Conservation (phyloP, 345 rosid genomes). For the Laguncularia racemosa region DNA sequence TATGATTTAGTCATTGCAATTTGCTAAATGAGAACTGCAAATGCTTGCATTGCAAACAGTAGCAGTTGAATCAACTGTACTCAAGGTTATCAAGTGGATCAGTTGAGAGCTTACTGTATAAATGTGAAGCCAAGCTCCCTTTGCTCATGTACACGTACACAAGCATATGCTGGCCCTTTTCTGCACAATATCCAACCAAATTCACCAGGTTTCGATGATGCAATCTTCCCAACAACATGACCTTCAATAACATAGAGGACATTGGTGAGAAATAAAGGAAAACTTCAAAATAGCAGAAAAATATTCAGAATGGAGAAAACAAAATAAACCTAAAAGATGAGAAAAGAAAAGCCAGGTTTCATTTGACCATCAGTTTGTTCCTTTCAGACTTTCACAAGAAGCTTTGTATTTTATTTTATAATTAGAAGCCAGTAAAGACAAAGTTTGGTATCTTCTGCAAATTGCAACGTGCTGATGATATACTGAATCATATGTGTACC, state of each 20-base stretch:
- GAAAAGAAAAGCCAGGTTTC: too few relatives aligned
- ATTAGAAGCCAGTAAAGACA: too few relatives aligned
- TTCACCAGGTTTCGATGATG: conserved; percentile 97
- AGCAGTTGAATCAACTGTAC: too few relatives aligned
- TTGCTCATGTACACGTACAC: conserved; percentile 94
- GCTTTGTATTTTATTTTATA: too few relatives aligned
- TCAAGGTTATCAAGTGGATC: neutral
- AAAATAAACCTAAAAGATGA: too few relatives aligned
- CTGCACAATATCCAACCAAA: conserved; percentile 94
- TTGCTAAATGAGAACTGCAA: neutral
- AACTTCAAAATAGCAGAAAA: neutral
- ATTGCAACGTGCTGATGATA: too few relatives aligned
- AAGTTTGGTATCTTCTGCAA: too few relatives aligned
- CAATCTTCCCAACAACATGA: conserved; percentile 87
- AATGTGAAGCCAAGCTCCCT: conserved; percentile 93
- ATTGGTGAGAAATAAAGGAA: neutral
- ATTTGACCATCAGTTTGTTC: too few relatives aligned
- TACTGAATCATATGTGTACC: neutral
- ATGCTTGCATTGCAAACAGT: neutral
- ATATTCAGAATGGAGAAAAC: too few relatives aligned
- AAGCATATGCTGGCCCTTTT: conserved; percentile 92
- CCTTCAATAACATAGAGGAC: conserved; percentile 38
- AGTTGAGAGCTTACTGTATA: conserved; percentile 63
- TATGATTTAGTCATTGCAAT: too few relatives aligned
- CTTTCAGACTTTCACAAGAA: too few relatives aligned